Evolutionary conservation across 805 yeast genomes (phyloP).

Genomic region (Candida parachauliodes): DNA sequence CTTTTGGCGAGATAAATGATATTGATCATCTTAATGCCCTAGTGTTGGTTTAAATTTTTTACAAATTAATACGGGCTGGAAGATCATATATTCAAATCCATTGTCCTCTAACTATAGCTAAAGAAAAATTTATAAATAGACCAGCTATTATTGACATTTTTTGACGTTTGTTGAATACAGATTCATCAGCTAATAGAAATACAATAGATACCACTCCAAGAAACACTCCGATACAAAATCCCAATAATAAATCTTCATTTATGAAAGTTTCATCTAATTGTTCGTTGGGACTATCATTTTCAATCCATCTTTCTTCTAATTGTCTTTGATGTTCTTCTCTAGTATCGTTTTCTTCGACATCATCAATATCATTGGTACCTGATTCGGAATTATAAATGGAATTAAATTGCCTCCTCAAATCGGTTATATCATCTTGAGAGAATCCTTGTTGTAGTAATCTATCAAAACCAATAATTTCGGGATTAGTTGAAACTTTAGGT

Average conservation of each 20-base stretch:
- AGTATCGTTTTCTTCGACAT: conserved; percentile 42
- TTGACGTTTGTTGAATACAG: conserved; percentile 58
- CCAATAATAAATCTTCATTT: conserved; percentile 66
- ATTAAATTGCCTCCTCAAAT: conserved; percentile 71
- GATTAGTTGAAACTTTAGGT: conserved; percentile 57
- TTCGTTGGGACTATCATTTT: conserved; percentile 38
- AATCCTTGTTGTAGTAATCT: conserved; percentile 80
- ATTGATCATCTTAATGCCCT: conserved; percentile 48
- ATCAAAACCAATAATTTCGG: conserved; percentile 82
- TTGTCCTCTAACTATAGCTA: conserved; percentile 54
- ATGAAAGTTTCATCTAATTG: conserved; percentile 25
- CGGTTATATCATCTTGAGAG: conserved; percentile 68
- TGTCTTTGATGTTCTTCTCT: conserved; percentile 45
- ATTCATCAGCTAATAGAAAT: conserved; percentile 57
- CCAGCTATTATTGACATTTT: conserved; percentile 73
- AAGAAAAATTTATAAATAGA: conserved; percentile 59
- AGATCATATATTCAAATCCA: conserved; percentile 45
- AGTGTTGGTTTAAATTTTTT: conserved; percentile 22
- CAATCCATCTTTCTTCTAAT: conserved; percentile 86
- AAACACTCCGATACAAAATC: conserved; percentile 69
- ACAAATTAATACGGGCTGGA: conserved; percentile 43
- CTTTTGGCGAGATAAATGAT: conserved; percentile 41
- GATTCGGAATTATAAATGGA: conserved; percentile 42
- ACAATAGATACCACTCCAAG: conserved; percentile 66
- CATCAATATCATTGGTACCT: conserved; percentile 21